phyloP scores from a whole-genome alignment of 495 filamentous ascomycete genomes.

The Astrocystis sublimbata region DNA sequence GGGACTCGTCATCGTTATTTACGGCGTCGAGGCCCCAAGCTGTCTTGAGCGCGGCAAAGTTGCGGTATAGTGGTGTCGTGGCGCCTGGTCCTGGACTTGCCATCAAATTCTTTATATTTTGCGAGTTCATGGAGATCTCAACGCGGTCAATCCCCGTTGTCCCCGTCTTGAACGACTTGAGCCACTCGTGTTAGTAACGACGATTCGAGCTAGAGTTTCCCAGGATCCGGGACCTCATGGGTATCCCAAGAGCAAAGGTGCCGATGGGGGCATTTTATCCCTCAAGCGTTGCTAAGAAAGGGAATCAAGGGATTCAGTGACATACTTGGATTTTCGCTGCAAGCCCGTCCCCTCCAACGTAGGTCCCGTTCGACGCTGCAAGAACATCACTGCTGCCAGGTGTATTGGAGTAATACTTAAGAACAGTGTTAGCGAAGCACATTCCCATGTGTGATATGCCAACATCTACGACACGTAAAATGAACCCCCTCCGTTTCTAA shows the following conservation, averaged over 20 bases:
- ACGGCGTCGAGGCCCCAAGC: conserved; percentile 47
- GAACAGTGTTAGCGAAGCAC: not conserved
- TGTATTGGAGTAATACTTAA: conserved; percentile 46
- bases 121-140: conserved; percentile 47
- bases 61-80: conserved; percentile 35
- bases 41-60: conserved; percentile 38
- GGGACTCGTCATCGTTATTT: conserved; percentile 47
- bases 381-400: conserved; percentile 39
- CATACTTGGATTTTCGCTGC: conserved; percentile 41
- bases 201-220: too few relatives aligned
- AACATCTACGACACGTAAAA: not conserved
- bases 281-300: too few relatives aligned
- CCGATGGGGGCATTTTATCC: too few relatives aligned
- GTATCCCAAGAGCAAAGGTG: too few relatives aligned
- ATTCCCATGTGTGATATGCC: too few relatives aligned
- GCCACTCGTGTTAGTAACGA: too few relatives aligned
- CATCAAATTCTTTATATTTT: conserved; percentile 40
- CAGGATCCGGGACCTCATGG: too few relatives aligned
- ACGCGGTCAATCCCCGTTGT: conserved; percentile 33
- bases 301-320: too few relatives aligned
- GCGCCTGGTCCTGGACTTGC: conserved; percentile 34
- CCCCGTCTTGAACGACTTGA: conserved; percentile 42
- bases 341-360: conserved; percentile 42
- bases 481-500: not conserved
- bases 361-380: conserved; percentile 36